phyloP scores from a whole-genome alignment of 2,329 filamentous ascomycete genomes.

The Fusarium sterilihyphosum region DNA sequence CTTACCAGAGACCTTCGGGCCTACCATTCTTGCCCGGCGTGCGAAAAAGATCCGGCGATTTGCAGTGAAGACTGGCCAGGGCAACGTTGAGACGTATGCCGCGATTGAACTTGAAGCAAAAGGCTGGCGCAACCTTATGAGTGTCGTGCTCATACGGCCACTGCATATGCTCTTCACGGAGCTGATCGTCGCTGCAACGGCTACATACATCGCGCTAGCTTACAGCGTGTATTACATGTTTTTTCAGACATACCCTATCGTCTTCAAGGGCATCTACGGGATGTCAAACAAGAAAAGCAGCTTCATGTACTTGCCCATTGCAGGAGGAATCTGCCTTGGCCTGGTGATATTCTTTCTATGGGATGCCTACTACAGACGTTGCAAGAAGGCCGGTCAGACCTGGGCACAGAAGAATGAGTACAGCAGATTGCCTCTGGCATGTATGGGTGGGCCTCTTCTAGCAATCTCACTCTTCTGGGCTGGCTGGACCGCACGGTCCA shows the following conservation, averaged over 20 bases:
- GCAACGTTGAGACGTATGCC: not conserved
- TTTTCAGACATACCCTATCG: slow-evolving; percentile 34
- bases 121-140: slow-evolving; percentile 4
- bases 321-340: not conserved
- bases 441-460: slow-evolving; percentile 18
- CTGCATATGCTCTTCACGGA: slow-evolving; percentile 24
- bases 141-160: slow-evolving; percentile 12
- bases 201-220: slow-evolving; percentile 19
- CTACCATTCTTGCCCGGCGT: slow-evolving; percentile 11
- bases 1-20: slow-evolving; percentile 36
- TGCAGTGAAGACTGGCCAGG: accelerated
- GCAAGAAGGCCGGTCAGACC: not conserved
- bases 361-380: slow-evolving; percentile 15
- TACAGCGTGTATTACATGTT: slow-evolving; percentile 35
- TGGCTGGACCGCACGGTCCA: slow-evolving; percentile 22
- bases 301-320: slow-evolving; percentile 16
- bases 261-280: slow-evolving; percentile 23
- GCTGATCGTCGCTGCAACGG: slow-evolving; percentile 21
- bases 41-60: not conserved
- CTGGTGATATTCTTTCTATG: slow-evolving; percentile 23
- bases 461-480: slow-evolving; percentile 33
- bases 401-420: slow-evolving; percentile 28
- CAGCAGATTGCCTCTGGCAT: slow-evolving; percentile 30
- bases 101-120: not conserved
- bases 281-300: slow-evolving; percentile 10